phyloP scores from a whole-genome alignment of 2,329 filamentous ascomycete species.

The Fusarium nygamai region DNA sequence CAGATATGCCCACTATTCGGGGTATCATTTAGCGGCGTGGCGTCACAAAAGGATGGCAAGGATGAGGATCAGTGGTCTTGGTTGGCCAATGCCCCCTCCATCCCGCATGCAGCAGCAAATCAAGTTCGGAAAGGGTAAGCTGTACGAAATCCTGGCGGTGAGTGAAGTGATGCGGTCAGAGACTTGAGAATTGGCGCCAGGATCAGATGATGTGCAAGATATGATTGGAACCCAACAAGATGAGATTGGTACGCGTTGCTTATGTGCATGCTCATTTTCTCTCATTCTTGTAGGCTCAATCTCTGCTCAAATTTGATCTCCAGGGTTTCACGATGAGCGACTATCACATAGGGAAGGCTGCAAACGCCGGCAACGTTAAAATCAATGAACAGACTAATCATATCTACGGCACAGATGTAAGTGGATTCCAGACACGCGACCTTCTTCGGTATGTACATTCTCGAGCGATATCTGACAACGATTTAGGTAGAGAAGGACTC shows the following conservation, averaged over 20 bases:
- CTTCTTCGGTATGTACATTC: too few species aligned
- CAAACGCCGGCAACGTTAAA: accelerated
- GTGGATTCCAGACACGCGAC: too few species aligned
- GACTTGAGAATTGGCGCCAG: accelerated
- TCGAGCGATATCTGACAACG: accelerated
- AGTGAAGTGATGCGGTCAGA: not conserved
- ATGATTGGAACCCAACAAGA: not conserved
- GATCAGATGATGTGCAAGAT: accelerated
- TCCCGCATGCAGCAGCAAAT: not conserved
- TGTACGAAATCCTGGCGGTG: accelerated
- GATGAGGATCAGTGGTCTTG: not conserved
- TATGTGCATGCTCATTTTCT: not conserved
- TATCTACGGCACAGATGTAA: accelerated
- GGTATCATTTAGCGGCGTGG: not conserved
- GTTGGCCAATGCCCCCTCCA: not conserved
- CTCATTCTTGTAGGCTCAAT: too few species aligned
- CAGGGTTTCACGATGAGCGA: too few species aligned
- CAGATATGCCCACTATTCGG: not conserved
- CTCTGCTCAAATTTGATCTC: too few species aligned
- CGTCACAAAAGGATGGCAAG: accelerated
- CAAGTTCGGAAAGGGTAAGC: not conserved
- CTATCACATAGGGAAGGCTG: not conserved
- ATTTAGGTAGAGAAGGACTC: accelerated
- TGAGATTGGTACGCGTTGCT: accelerated
- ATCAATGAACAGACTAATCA: not conserved